Base-by-base conservation (phyloP, 2,329 filamentous ascomycete species). In the Trichophyton simii region DNA sequence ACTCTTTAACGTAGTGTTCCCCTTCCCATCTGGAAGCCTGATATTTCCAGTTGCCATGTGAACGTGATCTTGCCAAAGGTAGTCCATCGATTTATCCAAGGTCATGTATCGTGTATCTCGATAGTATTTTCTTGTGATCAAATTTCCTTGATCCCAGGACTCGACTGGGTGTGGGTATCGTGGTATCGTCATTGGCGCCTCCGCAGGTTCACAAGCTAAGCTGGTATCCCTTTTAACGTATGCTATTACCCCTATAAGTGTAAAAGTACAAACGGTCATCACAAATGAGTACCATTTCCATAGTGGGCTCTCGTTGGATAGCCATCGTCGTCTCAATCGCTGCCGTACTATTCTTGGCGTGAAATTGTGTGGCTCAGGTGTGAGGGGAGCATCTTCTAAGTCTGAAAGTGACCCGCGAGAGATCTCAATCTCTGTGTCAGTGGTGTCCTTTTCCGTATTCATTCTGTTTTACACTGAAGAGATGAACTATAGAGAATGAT, bases 61-160 rank as follows among this genome's bases (percentile, higher is more conserved):
- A 31, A 31, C 6, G 6, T 31, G 28, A 7, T 31, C 28, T 7
- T 31, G 28, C 6, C 5, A 31, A 31, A 31, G 28, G 6, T 31
- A 31, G 28, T 31, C 28, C 28, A 31, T 31, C 7, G 28, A 31
- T 31, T 31, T 46, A 46, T 46, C 42, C n/a, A 46, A 18, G 2
- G 42, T 46, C n/a, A 46, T 46, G 6, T 46, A n/a, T 46, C 13
- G 15, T 3, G 42, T 46, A 18, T 46, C 42, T 46, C 42, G 5
- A 46, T 46, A 46, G 7, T 46, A 46, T 20, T 22, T 46, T 18
- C 18, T 6, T 7, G 15, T 46, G 42, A 20, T 28, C 41, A 57
- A 4, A 60, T 59, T 31, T 20, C 28, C 15, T 57, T 57, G 34
- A 48, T 42, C 36, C 60, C 48, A 58, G 55, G 59, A 3, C 61